Evolutionary conservation across 257 asterid species (phyloP).

Genomic region (Fraxinus excelsior): DNA sequence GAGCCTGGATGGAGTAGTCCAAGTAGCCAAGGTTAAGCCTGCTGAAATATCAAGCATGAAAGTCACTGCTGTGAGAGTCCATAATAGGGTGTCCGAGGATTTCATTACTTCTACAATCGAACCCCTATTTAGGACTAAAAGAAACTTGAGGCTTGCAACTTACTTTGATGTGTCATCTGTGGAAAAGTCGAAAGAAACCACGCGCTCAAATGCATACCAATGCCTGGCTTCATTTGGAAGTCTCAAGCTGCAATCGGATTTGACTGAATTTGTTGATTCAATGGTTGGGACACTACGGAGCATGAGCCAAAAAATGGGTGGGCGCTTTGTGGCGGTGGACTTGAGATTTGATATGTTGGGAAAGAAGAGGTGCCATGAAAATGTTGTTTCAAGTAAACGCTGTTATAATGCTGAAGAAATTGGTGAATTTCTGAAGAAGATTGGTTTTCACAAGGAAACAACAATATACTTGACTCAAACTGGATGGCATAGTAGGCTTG

Average conservation of each 20-base stretch:
- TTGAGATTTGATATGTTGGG: constrained; percentile 36
- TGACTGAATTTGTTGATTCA: constrained; percentile 43
- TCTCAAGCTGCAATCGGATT: constrained; percentile 41
- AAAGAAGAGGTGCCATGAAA: constrained; percentile 23
- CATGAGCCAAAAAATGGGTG: constrained; percentile 43
- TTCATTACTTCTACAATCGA: constrained; percentile 42
- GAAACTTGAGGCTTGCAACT: constrained; percentile 41
- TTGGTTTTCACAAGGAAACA: constrained; percentile 47
- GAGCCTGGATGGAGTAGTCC: constrained; percentile 53
- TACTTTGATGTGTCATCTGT: constrained; percentile 27
- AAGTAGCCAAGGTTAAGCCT: constrained; percentile 40
- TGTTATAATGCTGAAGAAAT: constrained; percentile 44
- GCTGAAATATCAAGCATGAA: constrained; percentile 15
- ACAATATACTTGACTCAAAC: constrained; percentile 58
- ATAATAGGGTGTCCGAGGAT: constrained; percentile 36
- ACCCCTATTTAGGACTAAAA: constrained; percentile 43
- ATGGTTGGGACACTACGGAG: constrained; percentile 55
- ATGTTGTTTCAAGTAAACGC: constrained; percentile 8
- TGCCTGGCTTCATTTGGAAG: constrained; percentile 52
- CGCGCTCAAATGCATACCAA: constrained; percentile 18
- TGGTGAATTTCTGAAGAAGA: constrained; percentile 39
- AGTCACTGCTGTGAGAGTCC: constrained; percentile 38
- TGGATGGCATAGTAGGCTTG: constrained; percentile 50
- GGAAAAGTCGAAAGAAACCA: constrained; percentile 8
- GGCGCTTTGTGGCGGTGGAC: constrained; percentile 60